Conservation (phyloP, 805 yeast species). For the Kockiozyma suomiensis region DNA sequence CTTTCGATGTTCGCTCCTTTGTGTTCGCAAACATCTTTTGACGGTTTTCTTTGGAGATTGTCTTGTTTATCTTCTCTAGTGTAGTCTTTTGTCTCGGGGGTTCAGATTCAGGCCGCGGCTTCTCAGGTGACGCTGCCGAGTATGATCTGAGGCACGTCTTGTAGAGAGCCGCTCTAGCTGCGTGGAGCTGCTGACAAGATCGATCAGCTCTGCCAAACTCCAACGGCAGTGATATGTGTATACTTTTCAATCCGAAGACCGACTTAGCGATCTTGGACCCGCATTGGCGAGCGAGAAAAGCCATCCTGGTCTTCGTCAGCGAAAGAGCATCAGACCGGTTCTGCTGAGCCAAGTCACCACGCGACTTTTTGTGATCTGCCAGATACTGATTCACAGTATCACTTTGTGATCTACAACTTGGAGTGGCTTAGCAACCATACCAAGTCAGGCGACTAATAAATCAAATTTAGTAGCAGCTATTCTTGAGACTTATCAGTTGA, state of each 20-base stretch:
- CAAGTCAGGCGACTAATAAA: not conserved
- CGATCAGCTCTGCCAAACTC: not conserved
- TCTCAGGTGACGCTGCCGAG: not conserved
- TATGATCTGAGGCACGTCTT: not conserved
- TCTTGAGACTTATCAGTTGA: too few relatives aligned
- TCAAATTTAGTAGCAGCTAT: too few relatives aligned
- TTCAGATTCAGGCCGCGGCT: not conserved
- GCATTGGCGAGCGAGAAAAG: not conserved
- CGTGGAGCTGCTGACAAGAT: not conserved
- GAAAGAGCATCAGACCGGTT: too few relatives aligned
- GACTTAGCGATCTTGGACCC: not conserved
- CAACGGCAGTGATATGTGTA: not conserved
- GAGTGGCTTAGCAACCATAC: not conserved
- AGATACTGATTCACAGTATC: not conserved
- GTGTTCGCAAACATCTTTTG: conserved; percentile 16
- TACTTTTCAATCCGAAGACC: not conserved
- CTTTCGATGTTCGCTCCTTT: conserved; percentile 10
- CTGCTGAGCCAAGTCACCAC: too few relatives aligned
- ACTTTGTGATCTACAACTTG: not conserved
- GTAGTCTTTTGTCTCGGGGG: not conserved
- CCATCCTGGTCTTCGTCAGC: too few relatives aligned
- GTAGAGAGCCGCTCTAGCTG: not conserved
- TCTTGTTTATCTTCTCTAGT: not conserved
- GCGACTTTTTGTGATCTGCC: not conserved
- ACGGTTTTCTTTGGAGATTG: conserved; percentile 6